Base-by-base conservation (phyloP, 768 basidiomycete genomes). In the Megacollybia marginata region DNA sequence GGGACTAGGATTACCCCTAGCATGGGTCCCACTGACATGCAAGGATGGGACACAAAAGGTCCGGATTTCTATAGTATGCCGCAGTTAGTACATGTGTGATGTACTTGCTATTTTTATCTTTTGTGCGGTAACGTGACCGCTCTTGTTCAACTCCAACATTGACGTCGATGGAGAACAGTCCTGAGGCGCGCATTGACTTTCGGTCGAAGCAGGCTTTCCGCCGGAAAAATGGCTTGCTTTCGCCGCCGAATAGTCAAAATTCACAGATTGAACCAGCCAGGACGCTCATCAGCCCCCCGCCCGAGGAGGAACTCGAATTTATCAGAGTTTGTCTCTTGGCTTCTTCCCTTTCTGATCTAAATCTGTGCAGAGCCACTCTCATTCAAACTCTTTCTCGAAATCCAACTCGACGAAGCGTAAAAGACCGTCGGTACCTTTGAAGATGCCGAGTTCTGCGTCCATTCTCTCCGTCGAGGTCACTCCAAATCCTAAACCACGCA, bases 401-500 rank as follows among this genome's bases (percentile, higher is more conserved):
- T 13, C 46, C 33, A 13, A 35, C 31, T 19, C 36, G 38, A 36
- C 50, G 40, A 54, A 56, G 47, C 56, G 52, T 16, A 54, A 57
- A 42, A 54, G 50, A 42, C 20, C 43, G 11, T 49, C 51, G 44
- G 35, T 46, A 47, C 13, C 42, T 45, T 51, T 61, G 36, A 53
- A 57, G 6, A 48, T 50, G 33, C 32, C 65, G 57, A 45, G 49
- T 44, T 43, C 54, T 20, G 23, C 55, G 49, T 34, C 49, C 40
- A 48, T 57, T 53, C 60, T 58, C 44, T 60, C 61, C 32, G 57
- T 52, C 6, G 72, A 78, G 52, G 61, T 66, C 5, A 83, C 80
- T 0, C 81, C 80, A 10, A 82, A 83, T 57, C 79, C 82, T 33
- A 81, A 80, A 59, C 70, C 80, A 1, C 76, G 81, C 54, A 85